These are phyloP conservation scores for Neurospora intermedia DNA, from an alignment of 495 filamentous ascomycete genomes.

Conservation along the genomic window DNA sequence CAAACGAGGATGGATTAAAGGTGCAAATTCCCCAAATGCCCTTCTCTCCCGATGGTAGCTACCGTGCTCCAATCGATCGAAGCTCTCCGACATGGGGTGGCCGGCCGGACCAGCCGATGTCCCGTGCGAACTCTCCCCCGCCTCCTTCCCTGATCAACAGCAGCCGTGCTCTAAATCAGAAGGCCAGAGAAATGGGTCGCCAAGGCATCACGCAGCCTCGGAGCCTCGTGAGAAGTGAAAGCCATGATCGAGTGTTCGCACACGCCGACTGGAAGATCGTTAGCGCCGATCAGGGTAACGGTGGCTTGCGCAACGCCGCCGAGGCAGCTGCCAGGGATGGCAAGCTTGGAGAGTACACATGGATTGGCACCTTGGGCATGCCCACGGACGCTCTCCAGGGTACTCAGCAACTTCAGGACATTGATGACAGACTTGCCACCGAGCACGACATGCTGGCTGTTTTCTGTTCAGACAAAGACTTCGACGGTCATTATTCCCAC, in stretches of 20 bases:
- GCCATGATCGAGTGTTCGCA: conserved; percentile 54
- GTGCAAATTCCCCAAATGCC: conserved; percentile 28
- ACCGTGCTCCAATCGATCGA: conserved; percentile 47
- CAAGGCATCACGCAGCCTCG: conserved; percentile 38
- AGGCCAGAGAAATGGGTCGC: conserved; percentile 37
- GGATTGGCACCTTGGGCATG: conserved; percentile 86
- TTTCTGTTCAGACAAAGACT: conserved; percentile 75
- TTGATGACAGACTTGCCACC: conserved; percentile 63
- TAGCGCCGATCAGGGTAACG: conserved; percentile 79
- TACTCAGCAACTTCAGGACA: conserved; percentile 60
- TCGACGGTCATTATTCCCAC: conserved; percentile 85
- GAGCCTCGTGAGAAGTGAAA: conserved; percentile 34
- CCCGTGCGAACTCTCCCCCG: conserved; percentile 54
- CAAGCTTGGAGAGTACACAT: conserved; percentile 57
- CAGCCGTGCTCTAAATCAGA: conserved; percentile 38
- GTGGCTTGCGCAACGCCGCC: conserved; percentile 77
- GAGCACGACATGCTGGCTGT: conserved; percentile 75
- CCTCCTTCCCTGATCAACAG: conserved; percentile 63
- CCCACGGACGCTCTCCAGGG: conserved; percentile 70
- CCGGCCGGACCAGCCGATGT: conserved; percentile 62
- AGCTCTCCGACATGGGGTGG: conserved; percentile 63
- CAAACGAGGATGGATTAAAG: conserved; percentile 40
- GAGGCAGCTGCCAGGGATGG: conserved; percentile 59
- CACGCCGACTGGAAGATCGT: conserved; percentile 70
- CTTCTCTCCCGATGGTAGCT: conserved; percentile 20